These are phyloP conservation scores for Amphirosellinia nigrospora DNA, from an alignment of 495 filamentous ascomycete species.

Conservation along the genomic window DNA sequence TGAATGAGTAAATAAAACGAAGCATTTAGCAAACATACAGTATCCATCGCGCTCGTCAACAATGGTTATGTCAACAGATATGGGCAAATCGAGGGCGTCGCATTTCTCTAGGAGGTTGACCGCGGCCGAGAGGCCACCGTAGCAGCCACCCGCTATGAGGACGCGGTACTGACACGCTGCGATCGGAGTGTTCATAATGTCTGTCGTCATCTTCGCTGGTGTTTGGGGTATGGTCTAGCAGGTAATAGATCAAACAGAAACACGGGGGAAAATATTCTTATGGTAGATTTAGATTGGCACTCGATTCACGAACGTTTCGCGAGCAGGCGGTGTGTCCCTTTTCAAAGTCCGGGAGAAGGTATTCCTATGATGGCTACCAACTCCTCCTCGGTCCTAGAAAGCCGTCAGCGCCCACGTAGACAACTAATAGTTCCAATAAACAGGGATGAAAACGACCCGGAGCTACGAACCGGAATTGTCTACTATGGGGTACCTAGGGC, in stretches of 20 bases:
- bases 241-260: not conserved
- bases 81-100: constrained; percentile 43
- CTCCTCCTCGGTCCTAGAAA: constrained; percentile 6
- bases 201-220: constrained; percentile 17
- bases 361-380: constrained; percentile 3
- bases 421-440: not conserved
- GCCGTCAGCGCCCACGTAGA: constrained; percentile 2
- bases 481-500: not conserved
- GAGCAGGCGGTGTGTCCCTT: constrained; percentile 6
- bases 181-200: constrained; percentile 14
- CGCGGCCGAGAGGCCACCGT: constrained; percentile 65
- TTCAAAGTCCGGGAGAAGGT: constrained; percentile 7
- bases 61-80: constrained; percentile 67
- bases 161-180: constrained; percentile 44
- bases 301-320: constrained; percentile 15
- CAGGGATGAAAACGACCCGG: constrained; percentile 6
- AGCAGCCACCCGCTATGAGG: constrained; percentile 68
- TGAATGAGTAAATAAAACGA: not conserved
- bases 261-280: not conserved
- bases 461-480: not conserved
- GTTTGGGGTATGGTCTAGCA: not conserved
- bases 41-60: constrained; percentile 75
- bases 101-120: constrained; percentile 67
- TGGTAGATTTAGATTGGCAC: not conserved
- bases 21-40: constrained; percentile 53